Evolutionary conservation across 2,329 filamentous ascomycete species (phyloP).

Genomic region (Sphaerulina musiva): DNA sequence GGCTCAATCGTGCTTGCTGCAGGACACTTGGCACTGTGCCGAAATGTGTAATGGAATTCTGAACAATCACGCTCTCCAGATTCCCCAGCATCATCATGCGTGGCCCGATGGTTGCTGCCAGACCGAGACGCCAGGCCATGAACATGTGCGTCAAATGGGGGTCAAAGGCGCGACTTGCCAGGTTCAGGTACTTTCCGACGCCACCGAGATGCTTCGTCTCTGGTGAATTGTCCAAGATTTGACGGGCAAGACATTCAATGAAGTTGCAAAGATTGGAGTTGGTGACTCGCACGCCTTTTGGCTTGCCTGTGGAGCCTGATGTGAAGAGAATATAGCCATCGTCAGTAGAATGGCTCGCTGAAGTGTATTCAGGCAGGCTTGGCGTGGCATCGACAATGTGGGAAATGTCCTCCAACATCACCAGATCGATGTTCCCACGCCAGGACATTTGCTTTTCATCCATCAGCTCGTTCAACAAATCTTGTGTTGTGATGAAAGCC

Average conservation of each 20-base stretch:
- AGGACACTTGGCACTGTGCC: slow-evolving; percentile 4
- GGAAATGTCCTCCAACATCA: background rate
- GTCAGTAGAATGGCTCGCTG: background rate
- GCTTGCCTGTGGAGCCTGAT: slow-evolving; percentile 9
- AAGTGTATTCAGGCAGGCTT: background rate
- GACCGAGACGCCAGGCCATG: slow-evolving; percentile 4
- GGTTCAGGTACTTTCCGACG: slow-evolving; percentile 3
- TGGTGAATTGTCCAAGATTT: background rate
- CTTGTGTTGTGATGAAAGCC: slow-evolving; percentile 6
- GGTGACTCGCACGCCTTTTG: slow-evolving; percentile 12
- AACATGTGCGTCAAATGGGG: slow-evolving; percentile 5
- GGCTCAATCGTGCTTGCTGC: slow-evolving; percentile 4
- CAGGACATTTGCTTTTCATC: background rate
- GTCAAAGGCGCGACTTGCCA: slow-evolving; percentile 2
- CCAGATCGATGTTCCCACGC: background rate
- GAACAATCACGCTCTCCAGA: background rate
- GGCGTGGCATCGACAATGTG: background rate
- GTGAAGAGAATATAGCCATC: slow-evolving; percentile 7
- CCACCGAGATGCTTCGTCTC: background rate
- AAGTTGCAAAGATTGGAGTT: slow-evolving; percentile 3
- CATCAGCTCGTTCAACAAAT: slow-evolving; percentile 1
- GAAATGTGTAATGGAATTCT: background rate
- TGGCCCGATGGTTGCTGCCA: slow-evolving; percentile 2
- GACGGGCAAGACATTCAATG: background rate
- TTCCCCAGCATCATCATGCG: background rate